These are phyloP conservation scores for Vachellia pachyceras DNA, from an alignment of 306 rosid species.

Conservation along the genomic window DNA sequence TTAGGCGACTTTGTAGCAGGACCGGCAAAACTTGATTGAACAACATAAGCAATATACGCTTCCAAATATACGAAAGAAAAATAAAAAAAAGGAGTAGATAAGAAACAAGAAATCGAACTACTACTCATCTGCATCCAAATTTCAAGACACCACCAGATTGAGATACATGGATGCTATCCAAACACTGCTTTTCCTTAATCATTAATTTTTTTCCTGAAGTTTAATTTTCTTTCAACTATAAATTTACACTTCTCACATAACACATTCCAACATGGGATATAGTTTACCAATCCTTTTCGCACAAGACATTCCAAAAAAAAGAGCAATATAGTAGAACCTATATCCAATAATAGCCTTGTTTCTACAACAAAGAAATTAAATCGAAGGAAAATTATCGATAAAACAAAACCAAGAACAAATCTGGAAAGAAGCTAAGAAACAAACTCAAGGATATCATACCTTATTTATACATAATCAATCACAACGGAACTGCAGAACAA, in stretches of 20 bases:
- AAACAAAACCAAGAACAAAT: background rate
- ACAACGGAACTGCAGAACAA: constrained; percentile 59
- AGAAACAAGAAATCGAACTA: background rate
- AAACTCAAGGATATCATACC: constrained; percentile 31
- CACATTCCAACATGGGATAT: background rate
- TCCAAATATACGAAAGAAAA: too few species aligned
- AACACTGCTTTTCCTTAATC: background rate
- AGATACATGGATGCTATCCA: background rate
- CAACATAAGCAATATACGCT: background rate
- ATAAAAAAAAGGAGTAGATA: too few species aligned
- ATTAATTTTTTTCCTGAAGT: background rate
- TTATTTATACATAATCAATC: background rate
- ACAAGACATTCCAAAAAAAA: background rate
- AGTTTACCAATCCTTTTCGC: background rate
- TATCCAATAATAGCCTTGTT: background rate
- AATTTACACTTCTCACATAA: background rate
- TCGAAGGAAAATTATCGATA: background rate
- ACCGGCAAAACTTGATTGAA: background rate
- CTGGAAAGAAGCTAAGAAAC: background rate
- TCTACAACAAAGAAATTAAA: background rate
- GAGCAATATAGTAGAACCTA: background rate
- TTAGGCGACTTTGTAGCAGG: background rate
- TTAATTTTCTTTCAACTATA: background rate
- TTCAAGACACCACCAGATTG: background rate
- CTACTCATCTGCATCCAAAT: background rate